These are phyloP conservation scores for Sedum album DNA, from an alignment of 164 flowering plant species.

Conservation along the genomic window DNA sequence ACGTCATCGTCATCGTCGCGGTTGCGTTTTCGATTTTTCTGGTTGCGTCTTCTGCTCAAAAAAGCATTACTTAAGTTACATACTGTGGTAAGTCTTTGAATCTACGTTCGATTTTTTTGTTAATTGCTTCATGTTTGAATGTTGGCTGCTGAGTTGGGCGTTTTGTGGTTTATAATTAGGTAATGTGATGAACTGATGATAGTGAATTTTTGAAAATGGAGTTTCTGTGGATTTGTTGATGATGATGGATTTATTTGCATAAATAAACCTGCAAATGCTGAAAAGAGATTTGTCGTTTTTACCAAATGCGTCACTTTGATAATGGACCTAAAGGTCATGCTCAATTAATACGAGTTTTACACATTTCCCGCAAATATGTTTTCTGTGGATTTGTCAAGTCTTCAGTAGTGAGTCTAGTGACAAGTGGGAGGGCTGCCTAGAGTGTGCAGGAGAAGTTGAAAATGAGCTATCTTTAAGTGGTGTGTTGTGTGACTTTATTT, in stretches of 20 bases:
- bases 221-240: too few relatives aligned
- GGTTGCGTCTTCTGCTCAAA: background rate
- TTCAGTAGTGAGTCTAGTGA: too few relatives aligned
- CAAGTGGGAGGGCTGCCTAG: too few relatives aligned
- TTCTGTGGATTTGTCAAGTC: background rate
- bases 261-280: too few relatives aligned
- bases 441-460: too few relatives aligned
- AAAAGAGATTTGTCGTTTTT: background rate
- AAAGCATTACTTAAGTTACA: constrained; percentile 3
- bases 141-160: too few relatives aligned
- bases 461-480: background rate
- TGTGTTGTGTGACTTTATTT: background rate
- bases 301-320: background rate
- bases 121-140: too few relatives aligned
- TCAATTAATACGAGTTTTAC: background rate
- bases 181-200: too few relatives aligned
- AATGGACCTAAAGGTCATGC: background rate
- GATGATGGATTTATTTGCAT: too few relatives aligned
- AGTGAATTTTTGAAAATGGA: too few relatives aligned
- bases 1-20: background rate
- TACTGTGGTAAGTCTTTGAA: constrained; percentile 18
- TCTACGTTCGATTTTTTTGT: background rate
- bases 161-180: too few relatives aligned
- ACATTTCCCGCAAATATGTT: background rate
- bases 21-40: background rate